Conservation (phyloP, 2,329 filamentous ascomycete genomes). For the Cytospora piceae region DNA sequence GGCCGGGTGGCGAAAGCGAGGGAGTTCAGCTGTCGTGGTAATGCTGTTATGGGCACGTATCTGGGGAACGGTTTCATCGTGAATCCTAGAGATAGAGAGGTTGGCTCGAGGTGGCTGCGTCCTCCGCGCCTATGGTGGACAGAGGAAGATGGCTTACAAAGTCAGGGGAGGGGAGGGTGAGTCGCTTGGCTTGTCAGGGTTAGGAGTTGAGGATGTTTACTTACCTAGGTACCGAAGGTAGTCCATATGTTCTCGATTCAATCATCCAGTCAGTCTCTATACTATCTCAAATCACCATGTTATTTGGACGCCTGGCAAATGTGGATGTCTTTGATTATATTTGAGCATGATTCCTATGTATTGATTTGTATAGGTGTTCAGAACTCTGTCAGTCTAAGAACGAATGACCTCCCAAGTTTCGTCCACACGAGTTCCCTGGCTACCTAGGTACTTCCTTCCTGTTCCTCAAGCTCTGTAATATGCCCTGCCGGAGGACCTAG, state of each 20-base stretch:
- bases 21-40: background rate
- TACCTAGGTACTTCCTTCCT: background rate
- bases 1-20: background rate
- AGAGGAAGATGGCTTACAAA: background rate
- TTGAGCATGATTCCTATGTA: background rate
- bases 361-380: background rate
- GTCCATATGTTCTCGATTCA: no score
- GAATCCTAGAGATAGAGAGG: no score
- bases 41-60: background rate
- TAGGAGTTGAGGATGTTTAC: background rate
- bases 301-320: background rate
- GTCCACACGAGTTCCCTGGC: no score
- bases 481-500: background rate
- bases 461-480: background rate
- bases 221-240: no score
- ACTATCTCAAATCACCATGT: background rate
- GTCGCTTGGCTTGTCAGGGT: background rate
- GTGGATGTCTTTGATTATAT: background rate
- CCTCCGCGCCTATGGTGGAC: background rate
- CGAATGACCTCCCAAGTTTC: background rate
- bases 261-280: no score
- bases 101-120: background rate
- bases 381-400: background rate
- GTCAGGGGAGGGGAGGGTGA: background rate
- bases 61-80: constrained; percentile 9